Conservation (phyloP, 306 rosid species). For the Ziziphus jujuba region DNA sequence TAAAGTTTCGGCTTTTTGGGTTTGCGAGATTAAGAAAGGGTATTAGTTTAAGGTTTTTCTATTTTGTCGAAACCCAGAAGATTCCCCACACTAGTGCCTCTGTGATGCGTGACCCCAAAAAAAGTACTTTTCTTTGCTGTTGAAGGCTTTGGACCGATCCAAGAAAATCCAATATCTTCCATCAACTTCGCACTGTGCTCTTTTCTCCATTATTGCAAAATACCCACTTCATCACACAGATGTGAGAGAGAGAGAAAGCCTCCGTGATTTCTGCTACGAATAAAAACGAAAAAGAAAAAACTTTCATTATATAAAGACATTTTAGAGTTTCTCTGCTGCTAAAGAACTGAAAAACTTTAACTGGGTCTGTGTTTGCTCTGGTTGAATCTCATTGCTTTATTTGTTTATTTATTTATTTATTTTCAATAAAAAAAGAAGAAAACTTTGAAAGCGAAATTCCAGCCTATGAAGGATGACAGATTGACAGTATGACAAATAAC, state of each 20-base stretch:
- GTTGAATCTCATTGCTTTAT: neutral
- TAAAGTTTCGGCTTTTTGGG: neutral
- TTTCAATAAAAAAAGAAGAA: neutral
- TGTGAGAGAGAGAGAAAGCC: too few relatives aligned
- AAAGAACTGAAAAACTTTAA: too few relatives aligned
- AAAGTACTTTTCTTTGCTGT: neutral
- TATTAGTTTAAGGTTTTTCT: too few relatives aligned
- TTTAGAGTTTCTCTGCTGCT: too few relatives aligned
- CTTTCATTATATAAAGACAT: too few relatives aligned
- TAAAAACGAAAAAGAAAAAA: too few relatives aligned
- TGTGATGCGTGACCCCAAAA: neutral
- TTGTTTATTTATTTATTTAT: neutral
- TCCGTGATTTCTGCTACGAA: too few relatives aligned
- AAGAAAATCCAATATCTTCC: neutral
- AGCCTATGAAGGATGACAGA: constrained; percentile 9
- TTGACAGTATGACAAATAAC: constrained; percentile 17
- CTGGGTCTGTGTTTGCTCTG: neutral
- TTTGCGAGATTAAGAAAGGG: neutral
- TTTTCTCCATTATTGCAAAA: neutral
- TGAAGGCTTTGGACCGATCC: neutral
- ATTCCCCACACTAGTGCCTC: neutral
- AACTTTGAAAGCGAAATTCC: constrained; percentile 8
- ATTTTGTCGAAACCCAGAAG: neutral
- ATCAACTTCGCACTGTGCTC: neutral
- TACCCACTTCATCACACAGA: too few relatives aligned